A percentile compares a stretch with the other conserved stretches of the same genome.
Conservation (phyloP, 225 moss, liverwort and hornwort species). For the Polytrichum commune region DNA sequence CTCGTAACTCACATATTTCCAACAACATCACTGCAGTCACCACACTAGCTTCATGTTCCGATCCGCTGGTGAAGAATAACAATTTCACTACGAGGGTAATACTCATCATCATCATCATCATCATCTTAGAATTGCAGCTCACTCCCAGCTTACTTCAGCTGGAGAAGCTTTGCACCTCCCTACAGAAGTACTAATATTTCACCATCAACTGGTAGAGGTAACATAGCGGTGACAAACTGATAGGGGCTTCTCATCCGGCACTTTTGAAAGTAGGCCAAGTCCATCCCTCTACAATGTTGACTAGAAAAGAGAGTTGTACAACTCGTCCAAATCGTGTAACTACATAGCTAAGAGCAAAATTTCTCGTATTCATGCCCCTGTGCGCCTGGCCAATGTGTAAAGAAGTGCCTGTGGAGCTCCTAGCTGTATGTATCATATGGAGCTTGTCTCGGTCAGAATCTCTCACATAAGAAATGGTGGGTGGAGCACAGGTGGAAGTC, state of each 20-base stretch:
- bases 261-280: slow-evolving; percentile 2
- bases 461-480: slow-evolving; percentile 45
- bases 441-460: background rate
- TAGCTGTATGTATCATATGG: no score
- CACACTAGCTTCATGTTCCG: background rate
- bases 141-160: background rate
- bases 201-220: slow-evolving; percentile 1
- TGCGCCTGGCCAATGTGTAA: no score
- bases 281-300: background rate
- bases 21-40: background rate
- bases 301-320: background rate
- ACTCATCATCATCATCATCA: no score
- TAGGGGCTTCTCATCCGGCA: background rate
- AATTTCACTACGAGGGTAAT: no score
- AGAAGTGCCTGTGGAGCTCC: no score
- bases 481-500: slow-evolving; percentile 54
- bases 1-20: background rate
- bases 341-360: no score
- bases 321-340: no score
- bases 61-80: no score
- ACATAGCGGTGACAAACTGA: background rate
- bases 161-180: background rate
- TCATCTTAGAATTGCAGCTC: no score
- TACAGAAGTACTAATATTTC: background rate
- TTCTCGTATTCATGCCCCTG: no score